Conservation (phyloP, 2,329 filamentous ascomycete species). For the Ascochyta fabae region DNA sequence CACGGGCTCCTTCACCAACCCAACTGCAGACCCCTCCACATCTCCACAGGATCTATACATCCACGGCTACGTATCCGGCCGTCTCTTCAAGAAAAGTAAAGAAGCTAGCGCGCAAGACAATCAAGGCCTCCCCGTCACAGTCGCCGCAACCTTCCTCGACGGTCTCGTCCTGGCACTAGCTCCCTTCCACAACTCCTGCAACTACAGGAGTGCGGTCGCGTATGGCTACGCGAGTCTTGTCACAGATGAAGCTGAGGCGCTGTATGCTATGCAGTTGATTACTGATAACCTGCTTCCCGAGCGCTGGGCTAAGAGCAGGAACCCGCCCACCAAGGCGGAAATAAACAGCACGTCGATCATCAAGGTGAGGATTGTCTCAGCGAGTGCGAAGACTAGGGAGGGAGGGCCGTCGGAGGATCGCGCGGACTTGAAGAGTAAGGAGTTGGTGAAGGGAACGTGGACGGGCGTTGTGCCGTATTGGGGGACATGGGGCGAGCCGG, state of each 20-base stretch:
- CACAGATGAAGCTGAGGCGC: conserved; percentile 25
- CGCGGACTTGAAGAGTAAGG: conserved; percentile 37
- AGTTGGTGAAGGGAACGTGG: conserved; percentile 35
- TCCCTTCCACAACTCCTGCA: conserved; percentile 47
- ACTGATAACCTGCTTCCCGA: conserved; percentile 43
- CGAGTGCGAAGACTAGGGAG: conserved; percentile 42
- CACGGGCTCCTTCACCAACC: conserved; percentile 48
- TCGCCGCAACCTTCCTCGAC: conserved; percentile 53
- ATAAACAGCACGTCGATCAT: conserved; percentile 39
- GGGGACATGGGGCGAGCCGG: conserved; percentile 42
- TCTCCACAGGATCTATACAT: conserved; percentile 39
- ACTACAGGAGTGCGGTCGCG: conserved; percentile 42
- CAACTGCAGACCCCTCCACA: conserved; percentile 66
- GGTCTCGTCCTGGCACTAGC: conserved; percentile 44
- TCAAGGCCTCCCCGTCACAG: conserved; percentile 41
- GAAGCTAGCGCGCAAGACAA: conserved; percentile 20
- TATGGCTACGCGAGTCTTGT: conserved; percentile 42
- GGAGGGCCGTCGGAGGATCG: conserved; percentile 46
- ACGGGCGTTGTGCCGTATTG: conserved; percentile 47
- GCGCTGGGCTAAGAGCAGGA: conserved; percentile 41
- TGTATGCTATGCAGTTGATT: conserved; percentile 42
- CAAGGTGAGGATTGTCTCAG: conserved; percentile 33
- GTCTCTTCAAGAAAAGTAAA: conserved; percentile 62
- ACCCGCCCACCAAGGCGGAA: conserved; percentile 40
- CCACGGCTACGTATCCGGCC: conserved; percentile 53